Evolutionary conservation across 176 grass and related monocot species (phyloP).

Genomic region (Musa troglodytarum): DNA sequence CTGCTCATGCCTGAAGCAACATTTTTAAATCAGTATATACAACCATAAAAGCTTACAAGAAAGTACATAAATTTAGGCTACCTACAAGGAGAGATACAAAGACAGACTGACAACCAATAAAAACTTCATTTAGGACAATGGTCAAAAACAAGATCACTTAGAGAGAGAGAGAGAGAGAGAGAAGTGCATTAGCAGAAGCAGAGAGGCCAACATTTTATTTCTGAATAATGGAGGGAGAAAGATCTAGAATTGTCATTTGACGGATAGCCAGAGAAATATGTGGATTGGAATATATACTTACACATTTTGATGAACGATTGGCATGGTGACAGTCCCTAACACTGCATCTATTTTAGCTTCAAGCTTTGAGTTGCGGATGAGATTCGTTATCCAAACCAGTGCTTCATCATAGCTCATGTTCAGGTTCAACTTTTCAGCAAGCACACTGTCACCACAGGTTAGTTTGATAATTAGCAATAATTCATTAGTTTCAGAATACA

Average conservation of each 20-base stretch:
- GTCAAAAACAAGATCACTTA: no score
- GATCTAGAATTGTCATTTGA: no score
- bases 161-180: no score
- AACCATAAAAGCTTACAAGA: no score
- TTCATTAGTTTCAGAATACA: not conserved
- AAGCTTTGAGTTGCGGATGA: constrained; percentile 77
- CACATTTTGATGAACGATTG: constrained; percentile 60
- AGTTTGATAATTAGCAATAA: not conserved
- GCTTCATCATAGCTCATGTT: constrained; percentile 86
- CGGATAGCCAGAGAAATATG: not conserved
- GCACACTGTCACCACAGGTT: constrained; percentile 42
- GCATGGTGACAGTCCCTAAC: constrained; percentile 78
- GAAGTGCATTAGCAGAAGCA: no score
- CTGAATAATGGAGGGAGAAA: no score
- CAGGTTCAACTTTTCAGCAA: constrained; percentile 75
- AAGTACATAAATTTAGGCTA: no score
- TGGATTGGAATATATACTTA: constrained; percentile 30
- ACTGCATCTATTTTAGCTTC: constrained; percentile 87
- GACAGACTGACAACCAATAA: no score
- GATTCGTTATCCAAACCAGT: constrained; percentile 71
- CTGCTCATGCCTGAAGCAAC: constrained; percentile 64
- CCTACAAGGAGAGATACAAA: no score
- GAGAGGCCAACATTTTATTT: no score
- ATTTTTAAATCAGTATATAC: not conserved
- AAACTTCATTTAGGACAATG: no score